Percentiles rank a stretch among this genome's conserved stretches.
Evolutionary conservation across 805 yeast species (phyloP).

Genomic region (Priceomyces haplophilus): DNA sequence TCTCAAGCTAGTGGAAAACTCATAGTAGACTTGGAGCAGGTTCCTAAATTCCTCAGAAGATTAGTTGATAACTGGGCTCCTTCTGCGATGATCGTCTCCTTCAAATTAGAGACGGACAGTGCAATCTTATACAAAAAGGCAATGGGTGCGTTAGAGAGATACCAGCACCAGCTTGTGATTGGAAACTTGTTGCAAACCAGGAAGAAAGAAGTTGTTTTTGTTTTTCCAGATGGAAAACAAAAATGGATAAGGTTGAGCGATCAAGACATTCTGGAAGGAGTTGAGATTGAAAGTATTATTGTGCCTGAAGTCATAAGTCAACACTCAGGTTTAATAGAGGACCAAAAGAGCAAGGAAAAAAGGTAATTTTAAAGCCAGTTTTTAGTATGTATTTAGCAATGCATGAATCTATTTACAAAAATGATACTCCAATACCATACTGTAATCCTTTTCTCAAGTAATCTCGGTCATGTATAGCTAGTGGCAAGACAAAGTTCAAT

Average conservation of each 20-base stretch:
- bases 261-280: slow-evolving; percentile 36
- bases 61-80: slow-evolving; percentile 95
- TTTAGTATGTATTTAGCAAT: neutral
- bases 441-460: slow-evolving; percentile 51
- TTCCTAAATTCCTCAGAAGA: slow-evolving; percentile 87
- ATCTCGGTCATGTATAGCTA: slow-evolving; percentile 44
- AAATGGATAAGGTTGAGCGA: slow-evolving; percentile 52
- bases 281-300: slow-evolving; percentile 75
- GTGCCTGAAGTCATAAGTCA: slow-evolving; percentile 69
- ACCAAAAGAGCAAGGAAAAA: neutral
- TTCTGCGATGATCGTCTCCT: slow-evolving; percentile 88
- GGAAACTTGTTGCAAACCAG: slow-evolving; percentile 90
- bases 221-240: slow-evolving; percentile 44
- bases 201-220: slow-evolving; percentile 84
- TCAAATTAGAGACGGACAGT: slow-evolving; percentile 88
- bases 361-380: neutral
- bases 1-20: slow-evolving; percentile 75
- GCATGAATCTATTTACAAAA: slow-evolving; percentile 33
- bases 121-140: slow-evolving; percentile 72
- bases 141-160: slow-evolving; percentile 71
- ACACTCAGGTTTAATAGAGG: slow-evolving; percentile 62
- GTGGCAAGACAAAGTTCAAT: slow-evolving; percentile 52
- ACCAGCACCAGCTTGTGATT: slow-evolving; percentile 90
- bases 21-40: slow-evolving; percentile 86
- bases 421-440: slow-evolving; percentile 59